These are phyloP conservation scores for Chaetomium fimeti DNA, from an alignment of 495 filamentous ascomycete genomes.

Conservation along the genomic window DNA sequence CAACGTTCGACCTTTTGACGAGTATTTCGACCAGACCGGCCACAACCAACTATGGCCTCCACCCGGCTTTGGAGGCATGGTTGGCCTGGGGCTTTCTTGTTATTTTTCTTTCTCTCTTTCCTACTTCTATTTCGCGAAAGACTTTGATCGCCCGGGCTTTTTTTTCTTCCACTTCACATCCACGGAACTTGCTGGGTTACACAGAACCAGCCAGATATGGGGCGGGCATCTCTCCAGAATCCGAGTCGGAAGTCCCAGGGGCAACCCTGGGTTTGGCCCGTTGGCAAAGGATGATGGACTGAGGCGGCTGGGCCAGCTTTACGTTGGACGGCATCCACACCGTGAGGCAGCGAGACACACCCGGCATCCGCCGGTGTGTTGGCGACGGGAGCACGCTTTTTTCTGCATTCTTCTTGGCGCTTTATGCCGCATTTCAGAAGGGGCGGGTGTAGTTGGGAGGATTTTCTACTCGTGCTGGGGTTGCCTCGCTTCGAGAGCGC, in stretches of 20 bases:
- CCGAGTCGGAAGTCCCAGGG: constrained; percentile 18
- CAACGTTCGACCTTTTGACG: constrained; percentile 27
- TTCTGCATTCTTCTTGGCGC: not conserved
- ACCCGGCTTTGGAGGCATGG: not conserved
- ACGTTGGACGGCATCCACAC: not conserved
- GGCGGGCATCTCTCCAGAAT: not conserved
- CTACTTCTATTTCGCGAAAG: constrained; percentile 5
- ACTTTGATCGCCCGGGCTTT: constrained; percentile 12
- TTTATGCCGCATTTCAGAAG: constrained; percentile 6
- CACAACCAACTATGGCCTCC: not conserved
- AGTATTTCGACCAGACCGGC: constrained; percentile 10
- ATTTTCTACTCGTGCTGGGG: not conserved
- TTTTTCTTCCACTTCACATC: constrained; percentile 2
- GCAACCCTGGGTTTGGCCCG: constrained; percentile 26
- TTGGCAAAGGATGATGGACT: not conserved
- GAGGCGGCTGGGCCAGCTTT: not conserved
- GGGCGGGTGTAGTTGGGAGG: not conserved
- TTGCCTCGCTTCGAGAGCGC: not conserved
- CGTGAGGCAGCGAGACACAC: not conserved
- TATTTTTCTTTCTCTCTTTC: not conserved
- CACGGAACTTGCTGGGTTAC: constrained; percentile 29
- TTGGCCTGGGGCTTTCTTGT: not conserved
- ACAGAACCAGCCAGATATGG: constrained; percentile 34
- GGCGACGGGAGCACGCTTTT: too few relatives aligned
- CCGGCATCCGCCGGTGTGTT: not conserved